Evolutionary conservation across 1,284 basidiomycete genomes (phyloP).

Genomic region (Lignosus rhinocerotis): DNA sequence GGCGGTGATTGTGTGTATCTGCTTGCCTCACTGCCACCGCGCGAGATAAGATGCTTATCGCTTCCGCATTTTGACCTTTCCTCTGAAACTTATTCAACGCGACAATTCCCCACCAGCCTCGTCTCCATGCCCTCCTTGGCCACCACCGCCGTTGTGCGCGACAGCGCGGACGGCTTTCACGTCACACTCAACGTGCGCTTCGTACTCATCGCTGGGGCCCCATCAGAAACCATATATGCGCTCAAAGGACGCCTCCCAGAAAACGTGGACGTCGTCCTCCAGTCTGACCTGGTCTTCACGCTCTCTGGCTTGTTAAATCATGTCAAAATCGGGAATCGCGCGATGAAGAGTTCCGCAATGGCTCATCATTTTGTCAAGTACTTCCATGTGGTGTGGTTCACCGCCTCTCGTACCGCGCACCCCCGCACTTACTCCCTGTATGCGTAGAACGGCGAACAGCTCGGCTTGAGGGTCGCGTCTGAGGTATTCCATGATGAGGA

Average conservation of each 20-base stretch:
- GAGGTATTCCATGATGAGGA: conserved; percentile 45
- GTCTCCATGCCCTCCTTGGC: conserved; percentile 41
- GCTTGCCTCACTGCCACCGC: conserved; percentile 28
- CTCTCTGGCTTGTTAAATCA: conserved; percentile 55
- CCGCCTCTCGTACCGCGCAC: conserved; percentile 1
- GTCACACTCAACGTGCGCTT: conserved; percentile 40
- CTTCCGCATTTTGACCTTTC: conserved; percentile 1
- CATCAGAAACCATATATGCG: conserved; percentile 33
- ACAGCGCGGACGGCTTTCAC: conserved; percentile 31
- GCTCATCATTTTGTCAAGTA: conserved; percentile 50
- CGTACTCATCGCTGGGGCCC: conserved; percentile 39
- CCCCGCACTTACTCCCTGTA: conserved; percentile 3
- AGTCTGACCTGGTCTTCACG: conserved; percentile 51
- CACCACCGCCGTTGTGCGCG: conserved; percentile 34
- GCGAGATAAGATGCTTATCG: conserved; percentile 23
- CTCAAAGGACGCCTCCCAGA: conserved; percentile 45
- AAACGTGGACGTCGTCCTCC: conserved; percentile 50
- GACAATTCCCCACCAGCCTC: neutral
- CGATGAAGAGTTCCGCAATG: conserved; percentile 51
- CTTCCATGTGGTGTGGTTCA: conserved; percentile 47
- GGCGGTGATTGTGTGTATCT: conserved; percentile 33
- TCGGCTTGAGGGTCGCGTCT: conserved; percentile 60
- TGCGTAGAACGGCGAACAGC: conserved; percentile 54
- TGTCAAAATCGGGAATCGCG: conserved; percentile 37
- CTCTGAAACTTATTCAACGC: neutral